These are phyloP conservation scores for Lolium multiflorum DNA, from an alignment of 176 grass and related monocot species.

Conservation along the genomic window DNA sequence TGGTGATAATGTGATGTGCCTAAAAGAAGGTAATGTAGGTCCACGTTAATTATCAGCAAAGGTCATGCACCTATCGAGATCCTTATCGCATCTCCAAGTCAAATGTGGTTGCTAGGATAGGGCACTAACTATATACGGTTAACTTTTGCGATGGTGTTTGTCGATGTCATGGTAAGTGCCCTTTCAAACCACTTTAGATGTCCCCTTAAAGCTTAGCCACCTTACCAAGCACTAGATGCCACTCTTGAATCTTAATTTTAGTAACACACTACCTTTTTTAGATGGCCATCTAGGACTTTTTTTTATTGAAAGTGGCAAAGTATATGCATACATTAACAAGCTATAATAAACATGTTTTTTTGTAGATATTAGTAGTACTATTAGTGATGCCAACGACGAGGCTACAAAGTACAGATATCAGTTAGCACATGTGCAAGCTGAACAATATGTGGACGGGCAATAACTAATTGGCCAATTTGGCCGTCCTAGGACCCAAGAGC, in stretches of 20 bases:
- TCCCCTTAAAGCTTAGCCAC: constrained; percentile 38
- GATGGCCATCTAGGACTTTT: too few relatives aligned
- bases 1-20: background rate
- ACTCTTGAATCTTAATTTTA: background rate
- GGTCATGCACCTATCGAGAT: constrained; percentile 34
- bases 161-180: background rate
- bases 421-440: constrained; percentile 18
- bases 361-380: too few relatives aligned
- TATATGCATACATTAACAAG: background rate
- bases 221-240: constrained; percentile 25
- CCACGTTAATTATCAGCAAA: background rate
- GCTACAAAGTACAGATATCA: constrained; percentile 7
- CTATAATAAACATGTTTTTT: background rate
- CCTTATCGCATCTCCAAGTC: constrained; percentile 52
- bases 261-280: background rate
- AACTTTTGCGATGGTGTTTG: background rate
- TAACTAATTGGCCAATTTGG: background rate
- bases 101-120: constrained; percentile 20
- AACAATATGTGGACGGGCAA: background rate
- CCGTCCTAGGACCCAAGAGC: constrained; percentile 35
- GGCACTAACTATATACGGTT: constrained; percentile 22
- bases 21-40: background rate
- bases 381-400: constrained; percentile 13
- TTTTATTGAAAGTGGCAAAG: background rate
- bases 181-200: constrained; percentile 38